Evolutionary conservation across 2,329 filamentous ascomycete species (phyloP), one percentile per base, ranked within the genome.

Genomic region (Phaeomoniella chlamydospora): DNA sequence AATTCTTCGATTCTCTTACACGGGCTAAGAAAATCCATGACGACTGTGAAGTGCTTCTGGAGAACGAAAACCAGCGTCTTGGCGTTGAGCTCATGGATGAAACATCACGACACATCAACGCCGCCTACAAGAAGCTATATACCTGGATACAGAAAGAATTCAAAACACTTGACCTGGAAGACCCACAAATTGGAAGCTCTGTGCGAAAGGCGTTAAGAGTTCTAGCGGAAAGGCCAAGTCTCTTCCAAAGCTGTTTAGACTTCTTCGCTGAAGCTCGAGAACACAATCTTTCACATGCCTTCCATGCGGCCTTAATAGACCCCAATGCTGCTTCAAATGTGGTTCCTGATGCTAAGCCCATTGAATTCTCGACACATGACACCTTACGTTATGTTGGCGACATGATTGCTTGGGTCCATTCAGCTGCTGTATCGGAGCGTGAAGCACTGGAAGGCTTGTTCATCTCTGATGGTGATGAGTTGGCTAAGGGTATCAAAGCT

Each of bases 331-430:
- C 35, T 14, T 42, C 37, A 6, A 31, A 31, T 16, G 18, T 29
- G 5, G 64, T 68, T 10, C 61, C 72, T 4, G 69, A 67, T 9
- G 70, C 74, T 0, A 94, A 96, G 52, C 88, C 90, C 0, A 98
- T 98, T 43, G 88, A 98, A 52, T 74, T 96, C 47, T 80, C 79
- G 9, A 88, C 90, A 1, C 88, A 96, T 53, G 90, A 98, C 50
- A 79, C 85, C 1, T 61, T 96, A 16, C 76, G 90, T 14, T 96
- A 96, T 54, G 77, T 92, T 2, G 86, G 90, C 36, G 90, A 98
- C 52, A 98, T 98, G 87, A 70, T 98, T 11, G 90, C 90, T 4
- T 98, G 90, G 90, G 77, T 81, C 4, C 90, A 98, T 54, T 94
- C 90, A 1, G 82, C 87, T 2, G 80, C 88, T 0, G 90, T 98